phyloP scores from a whole-genome alignment of 306 rosid species.

The Trifolium pratense region DNA sequence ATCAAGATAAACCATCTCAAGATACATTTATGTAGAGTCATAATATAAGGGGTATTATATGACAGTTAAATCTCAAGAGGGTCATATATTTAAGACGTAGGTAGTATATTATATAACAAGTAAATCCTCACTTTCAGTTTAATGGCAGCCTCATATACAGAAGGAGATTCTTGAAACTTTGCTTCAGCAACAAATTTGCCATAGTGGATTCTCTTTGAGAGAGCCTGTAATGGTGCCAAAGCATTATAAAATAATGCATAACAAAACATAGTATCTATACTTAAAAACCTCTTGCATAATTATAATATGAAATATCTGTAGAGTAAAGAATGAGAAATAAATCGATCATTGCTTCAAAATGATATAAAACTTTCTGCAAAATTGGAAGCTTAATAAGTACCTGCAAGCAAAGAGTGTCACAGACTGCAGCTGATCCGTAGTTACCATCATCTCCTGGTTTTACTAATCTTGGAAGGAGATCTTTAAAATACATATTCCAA shows the following conservation, averaged over 20 bases:
- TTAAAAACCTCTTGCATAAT: neutral
- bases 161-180: conserved; percentile 51
- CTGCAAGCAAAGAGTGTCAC: conserved; percentile 69
- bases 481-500: conserved; percentile 58
- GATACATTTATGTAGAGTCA: neutral
- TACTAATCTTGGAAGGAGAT: conserved; percentile 65
- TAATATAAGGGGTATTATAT: neutral
- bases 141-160: conserved; percentile 53
- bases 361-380: neutral
- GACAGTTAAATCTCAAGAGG: too few relatives aligned
- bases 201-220: conserved; percentile 67
- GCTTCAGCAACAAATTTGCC: conserved; percentile 76
- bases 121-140: conserved; percentile 44
- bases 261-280: neutral
- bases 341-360: conserved; percentile 1
- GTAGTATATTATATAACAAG: neutral
- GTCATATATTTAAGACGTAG: neutral
- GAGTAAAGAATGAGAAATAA: too few relatives aligned
- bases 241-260: conserved; percentile 5
- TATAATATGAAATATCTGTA: neutral
- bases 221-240: conserved; percentile 44
- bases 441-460: conserved; percentile 57
- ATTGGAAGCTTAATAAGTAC: conserved; percentile 38
- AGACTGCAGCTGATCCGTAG: conserved; percentile 61
- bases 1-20: neutral